Evolutionary conservation across 805 yeast genomes (phyloP).

Genomic region (Yamadazyma olivae): DNA sequence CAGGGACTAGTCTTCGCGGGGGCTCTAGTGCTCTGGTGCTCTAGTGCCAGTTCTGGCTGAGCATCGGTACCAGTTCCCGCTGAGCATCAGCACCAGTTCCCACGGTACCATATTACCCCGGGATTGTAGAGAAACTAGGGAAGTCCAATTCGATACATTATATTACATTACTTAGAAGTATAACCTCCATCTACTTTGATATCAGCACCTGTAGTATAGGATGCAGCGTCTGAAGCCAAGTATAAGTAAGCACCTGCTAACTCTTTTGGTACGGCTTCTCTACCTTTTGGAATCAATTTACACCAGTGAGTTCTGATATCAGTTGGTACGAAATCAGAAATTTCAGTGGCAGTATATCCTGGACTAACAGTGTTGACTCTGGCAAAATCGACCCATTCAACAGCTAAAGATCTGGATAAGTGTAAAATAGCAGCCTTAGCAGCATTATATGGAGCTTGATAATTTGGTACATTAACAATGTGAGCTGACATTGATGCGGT

Average conservation of each 20-base stretch:
- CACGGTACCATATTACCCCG: too few species aligned
- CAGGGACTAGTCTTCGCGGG: too few species aligned
- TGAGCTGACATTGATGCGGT: constrained; percentile 91
- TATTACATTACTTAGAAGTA: too few species aligned
- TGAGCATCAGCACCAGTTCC: too few species aligned
- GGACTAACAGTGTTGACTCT: constrained; percentile 81
- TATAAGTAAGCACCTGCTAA: constrained; percentile 77
- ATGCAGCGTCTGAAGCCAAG: constrained; percentile 77
- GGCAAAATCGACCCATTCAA: constrained; percentile 87
- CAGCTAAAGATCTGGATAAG: constrained; percentile 72
- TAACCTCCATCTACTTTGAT: constrained; percentile 80
- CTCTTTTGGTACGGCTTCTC: constrained; percentile 72
- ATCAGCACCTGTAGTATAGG: constrained; percentile 78
- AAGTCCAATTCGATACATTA: too few species aligned
- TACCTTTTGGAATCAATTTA: constrained; percentile 61
- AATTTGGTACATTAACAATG: constrained; percentile 82
- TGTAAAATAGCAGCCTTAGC: constrained; percentile 84
- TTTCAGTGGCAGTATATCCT: constrained; percentile 79
- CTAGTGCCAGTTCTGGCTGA: too few species aligned
- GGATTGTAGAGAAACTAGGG: too few species aligned
- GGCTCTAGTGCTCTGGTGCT: too few species aligned
- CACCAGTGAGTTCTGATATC: constrained; percentile 39
- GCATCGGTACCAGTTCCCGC: too few species aligned
- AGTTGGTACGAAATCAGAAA: constrained; percentile 41
- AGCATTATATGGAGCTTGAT: constrained; percentile 82